Evolutionary conservation across 306 rosid species (phyloP), one percentile per base, ranked within the genome.

Genomic region (Citrullus amarus): DNA sequence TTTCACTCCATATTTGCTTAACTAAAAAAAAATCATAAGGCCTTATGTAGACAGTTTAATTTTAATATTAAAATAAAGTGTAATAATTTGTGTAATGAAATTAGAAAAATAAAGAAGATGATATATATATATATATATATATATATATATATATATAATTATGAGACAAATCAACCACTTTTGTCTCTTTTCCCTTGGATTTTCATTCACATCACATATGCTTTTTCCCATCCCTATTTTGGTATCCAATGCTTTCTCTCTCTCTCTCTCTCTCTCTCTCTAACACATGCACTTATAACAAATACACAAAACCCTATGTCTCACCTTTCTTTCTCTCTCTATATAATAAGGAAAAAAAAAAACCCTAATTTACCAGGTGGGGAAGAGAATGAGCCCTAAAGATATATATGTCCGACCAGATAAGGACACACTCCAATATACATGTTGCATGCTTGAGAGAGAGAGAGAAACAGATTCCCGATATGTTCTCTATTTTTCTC

Each of bases 181-280:
- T 86, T 86, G 98, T 91, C 93, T 82, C 58, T 68, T 88, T 83
- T 85, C 86, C 66, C 67, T 82, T 44, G 91, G 91, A 87, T 79
- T 69, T 82, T 85, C 83, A 75, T 82, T 84, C 85, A 79, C 41
- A 78, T 18, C 14, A 79, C 12, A 53, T 32, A 79, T 79, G 63
- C 81, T 63, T 54, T 61, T 65, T 46, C 62, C 72, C 61, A 46
- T 61, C 73, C 59, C 30, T 50, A 73, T 30, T 44, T 62, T 61
- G 73, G 80, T 22, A 78, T 78, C 80, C 71, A 43, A 61, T 62
- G 73, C 43, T 48, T 56, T 61, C 25, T 75, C 79, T 74, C 66
- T 79, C 71, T 74, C 70, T 22, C 53, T 39, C 43, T 76, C 71
- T 74, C 71, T 63, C 78, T 56, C 78, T 63, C 79, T 66, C 80